Conservation (phyloP, 352 stramenopile genomes). For the Globisporangium lucens region DNA sequence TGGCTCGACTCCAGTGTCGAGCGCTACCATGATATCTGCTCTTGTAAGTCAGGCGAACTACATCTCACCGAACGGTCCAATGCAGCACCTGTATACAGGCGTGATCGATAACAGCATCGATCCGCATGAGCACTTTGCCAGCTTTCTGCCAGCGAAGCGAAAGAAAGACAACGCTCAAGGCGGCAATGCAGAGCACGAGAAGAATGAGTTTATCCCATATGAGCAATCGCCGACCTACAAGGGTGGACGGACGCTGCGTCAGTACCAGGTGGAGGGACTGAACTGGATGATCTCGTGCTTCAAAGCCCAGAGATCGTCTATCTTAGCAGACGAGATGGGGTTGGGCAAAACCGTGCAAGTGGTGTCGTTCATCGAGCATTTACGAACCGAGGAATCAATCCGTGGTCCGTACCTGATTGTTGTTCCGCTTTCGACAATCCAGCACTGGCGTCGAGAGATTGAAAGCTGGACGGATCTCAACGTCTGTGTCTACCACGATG, state of each 20-base stretch:
- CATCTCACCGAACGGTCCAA: constrained; percentile 73
- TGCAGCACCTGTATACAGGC: constrained; percentile 84
- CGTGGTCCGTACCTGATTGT: constrained; percentile 84
- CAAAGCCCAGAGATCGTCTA: constrained; percentile 85
- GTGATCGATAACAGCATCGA: constrained; percentile 90
- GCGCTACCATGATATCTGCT: constrained; percentile 27
- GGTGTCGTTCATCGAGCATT: constrained; percentile 90
- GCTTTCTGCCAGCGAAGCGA: constrained; percentile 62
- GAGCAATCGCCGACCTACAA: constrained; percentile 88
- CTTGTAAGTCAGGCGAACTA: constrained; percentile 55
- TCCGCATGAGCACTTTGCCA: constrained; percentile 86
- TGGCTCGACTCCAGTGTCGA: constrained; percentile 22
- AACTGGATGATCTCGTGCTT: constrained; percentile 90
- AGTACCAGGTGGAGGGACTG: constrained; percentile 85
- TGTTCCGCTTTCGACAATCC: constrained; percentile 84
- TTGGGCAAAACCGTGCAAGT: constrained; percentile 96
- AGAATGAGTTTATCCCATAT: constrained; percentile 86
- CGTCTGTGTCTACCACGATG: constrained; percentile 98
- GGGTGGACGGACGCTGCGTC: constrained; percentile 70
- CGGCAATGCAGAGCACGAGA: constrained; percentile 16
- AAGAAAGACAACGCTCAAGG: constrained; percentile 16
- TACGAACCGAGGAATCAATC: constrained; percentile 81
- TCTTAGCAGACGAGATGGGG: constrained; percentile 92
- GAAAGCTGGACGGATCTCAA: constrained; percentile 97
- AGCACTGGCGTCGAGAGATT: constrained; percentile 87